phyloP scores from a whole-genome alignment of 768 basidiomycete genomes.

The Tricholoma sp. region DNA sequence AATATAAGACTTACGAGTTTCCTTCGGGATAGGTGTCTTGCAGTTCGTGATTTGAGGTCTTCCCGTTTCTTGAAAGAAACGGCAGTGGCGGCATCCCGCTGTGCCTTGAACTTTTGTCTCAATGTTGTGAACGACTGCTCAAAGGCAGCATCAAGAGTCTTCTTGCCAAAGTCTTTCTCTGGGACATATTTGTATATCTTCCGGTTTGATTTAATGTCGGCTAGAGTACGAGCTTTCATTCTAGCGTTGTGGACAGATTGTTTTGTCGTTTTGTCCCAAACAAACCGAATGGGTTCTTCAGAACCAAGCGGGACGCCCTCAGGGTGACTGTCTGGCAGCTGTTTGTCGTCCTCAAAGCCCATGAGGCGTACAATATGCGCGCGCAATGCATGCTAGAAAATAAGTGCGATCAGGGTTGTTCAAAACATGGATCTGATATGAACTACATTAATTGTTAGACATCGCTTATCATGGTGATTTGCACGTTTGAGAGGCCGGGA shows the following conservation, averaged over 20 bases:
- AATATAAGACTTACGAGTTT: conserved; percentile 46
- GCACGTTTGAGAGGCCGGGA: conserved; percentile 37
- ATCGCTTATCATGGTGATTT: conserved; percentile 60
- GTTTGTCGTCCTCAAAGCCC: conserved; percentile 48
- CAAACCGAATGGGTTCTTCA: conserved; percentile 62
- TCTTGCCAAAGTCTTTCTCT: conserved; percentile 61
- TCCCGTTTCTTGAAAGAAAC: conserved; percentile 45
- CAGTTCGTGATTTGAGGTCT: conserved; percentile 55
- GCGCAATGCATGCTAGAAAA: conserved; percentile 62
- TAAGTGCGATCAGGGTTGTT: not conserved
- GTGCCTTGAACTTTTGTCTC: conserved; percentile 60
- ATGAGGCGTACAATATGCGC: conserved; percentile 57
- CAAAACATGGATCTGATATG: not conserved
- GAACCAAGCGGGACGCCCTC: conserved; percentile 45
- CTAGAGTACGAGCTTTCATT: conserved; percentile 62
- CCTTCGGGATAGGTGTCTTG: conserved; percentile 54
- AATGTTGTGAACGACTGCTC: conserved; percentile 69
- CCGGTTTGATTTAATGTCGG: conserved; percentile 54
- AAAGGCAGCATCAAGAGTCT: conserved; percentile 54
- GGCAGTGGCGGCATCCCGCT: conserved; percentile 45
- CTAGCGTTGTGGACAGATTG: conserved; percentile 69
- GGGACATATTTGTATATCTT: conserved; percentile 57
- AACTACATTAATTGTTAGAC: conserved; percentile 61
- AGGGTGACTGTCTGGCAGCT: conserved; percentile 55
- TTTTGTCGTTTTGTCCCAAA: conserved; percentile 74